These are phyloP conservation scores for Pyrenula massariospora DNA, from an alignment of 495 filamentous ascomycete genomes.

Conservation along the genomic window DNA sequence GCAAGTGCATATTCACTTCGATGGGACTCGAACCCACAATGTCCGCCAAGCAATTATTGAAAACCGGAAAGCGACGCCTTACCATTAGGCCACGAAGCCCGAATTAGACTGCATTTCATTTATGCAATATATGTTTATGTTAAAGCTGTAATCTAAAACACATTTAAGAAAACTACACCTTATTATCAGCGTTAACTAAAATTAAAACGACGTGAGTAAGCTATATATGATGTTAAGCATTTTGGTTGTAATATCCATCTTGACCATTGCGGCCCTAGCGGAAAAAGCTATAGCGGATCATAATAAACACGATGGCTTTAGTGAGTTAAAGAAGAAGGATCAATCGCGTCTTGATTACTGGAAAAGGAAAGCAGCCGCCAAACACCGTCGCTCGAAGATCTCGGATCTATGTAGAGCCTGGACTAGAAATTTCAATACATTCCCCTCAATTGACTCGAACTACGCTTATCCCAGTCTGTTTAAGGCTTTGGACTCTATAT, in stretches of 20 bases:
- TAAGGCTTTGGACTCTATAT: background rate
- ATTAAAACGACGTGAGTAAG: too few relatives aligned
- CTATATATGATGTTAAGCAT: too few relatives aligned
- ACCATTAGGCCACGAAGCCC: constrained; percentile 21
- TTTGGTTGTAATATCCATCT: too few relatives aligned
- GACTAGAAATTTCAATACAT: background rate
- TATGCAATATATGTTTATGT: background rate
- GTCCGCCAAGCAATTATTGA: constrained; percentile 5
- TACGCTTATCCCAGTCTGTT: background rate
- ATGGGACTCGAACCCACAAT: constrained; percentile 26
- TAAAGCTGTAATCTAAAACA: background rate
- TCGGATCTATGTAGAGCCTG: background rate
- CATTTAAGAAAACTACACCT: background rate
- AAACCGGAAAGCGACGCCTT: constrained; percentile 19
- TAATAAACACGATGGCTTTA: background rate
- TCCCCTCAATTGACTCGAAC: background rate
- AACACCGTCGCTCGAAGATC: background rate
- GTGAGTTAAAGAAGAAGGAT: background rate
- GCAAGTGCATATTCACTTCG: too few relatives aligned
- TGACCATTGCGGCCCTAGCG: background rate
- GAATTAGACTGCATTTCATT: background rate
- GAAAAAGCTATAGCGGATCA: background rate
- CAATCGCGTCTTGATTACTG: background rate
- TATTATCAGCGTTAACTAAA: too few relatives aligned
- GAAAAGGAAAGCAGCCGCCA: background rate